A percentile compares a stretch with the other conserved stretches of the same genome.
These are phyloP conservation scores for Suillus fuscotomentosus DNA, from an alignment of 768 basidiomycete genomes.

Conservation along the genomic window DNA sequence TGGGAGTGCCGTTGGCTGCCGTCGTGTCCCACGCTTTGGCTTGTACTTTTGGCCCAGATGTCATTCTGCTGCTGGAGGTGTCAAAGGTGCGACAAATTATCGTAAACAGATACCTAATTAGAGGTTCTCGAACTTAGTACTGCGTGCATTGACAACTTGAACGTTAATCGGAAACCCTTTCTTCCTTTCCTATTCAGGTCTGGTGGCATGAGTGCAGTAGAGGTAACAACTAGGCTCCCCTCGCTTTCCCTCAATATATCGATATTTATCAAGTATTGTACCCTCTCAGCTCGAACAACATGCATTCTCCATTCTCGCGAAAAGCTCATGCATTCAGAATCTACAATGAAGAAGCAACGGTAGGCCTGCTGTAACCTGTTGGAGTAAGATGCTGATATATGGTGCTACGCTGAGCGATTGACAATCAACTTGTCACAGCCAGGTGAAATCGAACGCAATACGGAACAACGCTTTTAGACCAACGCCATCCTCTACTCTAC, in stretches of 20 bases:
- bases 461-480: constrained; percentile 57
- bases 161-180: neutral
- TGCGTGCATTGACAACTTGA: no score
- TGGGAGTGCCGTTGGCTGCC: neutral
- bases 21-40: no score
- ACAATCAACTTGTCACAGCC: constrained; percentile 30
- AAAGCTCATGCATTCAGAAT: no score
- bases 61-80: no score
- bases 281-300: no score
- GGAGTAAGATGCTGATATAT: constrained; percentile 33
- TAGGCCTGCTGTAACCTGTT: constrained; percentile 7
- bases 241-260: neutral
- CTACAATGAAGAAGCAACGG: no score
- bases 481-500: constrained; percentile 51
- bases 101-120: neutral
- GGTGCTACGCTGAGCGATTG: constrained; percentile 41
- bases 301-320: no score
- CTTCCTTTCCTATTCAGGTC: constrained; percentile 43
- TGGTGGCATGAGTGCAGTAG: constrained; percentile 37
- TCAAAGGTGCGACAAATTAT: neutral
- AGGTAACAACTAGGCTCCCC: constrained; percentile 29
- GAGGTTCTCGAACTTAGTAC: no score
- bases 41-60: no score
- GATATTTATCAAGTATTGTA: no score
- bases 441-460: constrained; percentile 40